Conservation (phyloP, 345 rosid genomes). For the Citrus inodora region DNA sequence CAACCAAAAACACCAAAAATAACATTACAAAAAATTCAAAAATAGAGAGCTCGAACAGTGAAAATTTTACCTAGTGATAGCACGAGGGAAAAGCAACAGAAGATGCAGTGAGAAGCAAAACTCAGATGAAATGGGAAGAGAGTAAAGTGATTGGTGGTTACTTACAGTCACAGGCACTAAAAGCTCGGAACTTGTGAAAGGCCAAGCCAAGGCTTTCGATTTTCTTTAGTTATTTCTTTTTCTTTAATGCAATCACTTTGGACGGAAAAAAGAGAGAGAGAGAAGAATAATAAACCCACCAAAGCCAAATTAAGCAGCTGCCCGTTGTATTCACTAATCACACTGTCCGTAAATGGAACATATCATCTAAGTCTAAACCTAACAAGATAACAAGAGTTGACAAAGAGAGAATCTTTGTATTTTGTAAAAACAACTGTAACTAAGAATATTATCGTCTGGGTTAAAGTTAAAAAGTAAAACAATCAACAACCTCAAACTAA, state of each 20-base stretch:
- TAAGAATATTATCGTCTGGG: background rate
- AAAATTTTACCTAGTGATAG: background rate
- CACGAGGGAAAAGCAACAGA: background rate
- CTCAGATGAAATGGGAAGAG: slow-evolving; percentile 6
- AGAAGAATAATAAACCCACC: background rate
- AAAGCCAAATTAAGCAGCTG: slow-evolving; percentile 3
- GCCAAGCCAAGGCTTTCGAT: too few species aligned
- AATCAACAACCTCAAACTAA: background rate
- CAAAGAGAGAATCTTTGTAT: background rate
- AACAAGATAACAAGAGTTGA: background rate
- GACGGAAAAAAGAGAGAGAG: slow-evolving; percentile 1
- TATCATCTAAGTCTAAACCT: background rate
- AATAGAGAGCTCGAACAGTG: background rate
- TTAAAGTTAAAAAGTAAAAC: background rate
- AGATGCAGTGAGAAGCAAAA: background rate
- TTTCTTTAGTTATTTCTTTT: background rate
- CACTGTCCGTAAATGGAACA: slow-evolving; percentile 14
- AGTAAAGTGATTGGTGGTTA: slow-evolving; percentile 15
- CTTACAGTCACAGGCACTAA: slow-evolving; percentile 4
- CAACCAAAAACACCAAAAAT: slow-evolving; percentile 21
- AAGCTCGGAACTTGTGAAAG: slow-evolving; percentile 2
- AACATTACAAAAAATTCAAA: background rate
- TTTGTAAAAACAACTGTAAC: background rate
- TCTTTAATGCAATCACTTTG: slow-evolving; percentile 3
- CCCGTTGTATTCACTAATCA: background rate